Conservation (phyloP, 345 rosid genomes). For the Hibiscus trionum region DNA sequence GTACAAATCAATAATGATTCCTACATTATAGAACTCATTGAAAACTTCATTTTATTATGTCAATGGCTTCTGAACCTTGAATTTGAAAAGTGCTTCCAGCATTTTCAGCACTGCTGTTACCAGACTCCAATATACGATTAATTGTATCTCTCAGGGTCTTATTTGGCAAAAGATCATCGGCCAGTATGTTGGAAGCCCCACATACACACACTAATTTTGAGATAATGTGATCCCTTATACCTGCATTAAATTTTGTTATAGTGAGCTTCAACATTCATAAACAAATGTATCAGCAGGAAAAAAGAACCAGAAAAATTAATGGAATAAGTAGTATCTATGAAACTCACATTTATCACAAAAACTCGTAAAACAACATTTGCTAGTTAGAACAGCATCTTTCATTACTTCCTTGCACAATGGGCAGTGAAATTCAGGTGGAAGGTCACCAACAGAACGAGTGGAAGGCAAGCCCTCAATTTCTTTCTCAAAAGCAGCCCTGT, state of each 20-base stretch:
- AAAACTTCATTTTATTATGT: constrained; percentile 3
- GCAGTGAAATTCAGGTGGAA: constrained; percentile 94
- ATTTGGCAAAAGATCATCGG: constrained; percentile 95
- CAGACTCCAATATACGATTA: constrained; percentile 86
- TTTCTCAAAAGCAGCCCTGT: constrained; percentile 96
- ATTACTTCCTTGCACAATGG: constrained; percentile 92
- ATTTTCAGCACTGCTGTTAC: constrained; percentile 79
- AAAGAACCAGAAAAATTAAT: neutral
- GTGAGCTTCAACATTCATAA: constrained; percentile 5
- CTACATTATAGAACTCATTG: constrained; percentile 11
- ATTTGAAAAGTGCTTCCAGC: constrained; percentile 74
- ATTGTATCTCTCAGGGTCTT: constrained; percentile 92
- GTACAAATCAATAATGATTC: constrained; percentile 8
- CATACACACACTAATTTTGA: constrained; percentile 74
- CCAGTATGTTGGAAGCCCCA: constrained; percentile 74
- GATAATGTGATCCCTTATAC: constrained; percentile 81
- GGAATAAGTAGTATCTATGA: neutral
- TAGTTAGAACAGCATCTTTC: constrained; percentile 90
- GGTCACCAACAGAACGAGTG: constrained; percentile 80
- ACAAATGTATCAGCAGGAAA: neutral
- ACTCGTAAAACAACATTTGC: constrained; percentile 87
- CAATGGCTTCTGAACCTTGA: constrained; percentile 53
- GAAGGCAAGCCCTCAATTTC: constrained; percentile 93
- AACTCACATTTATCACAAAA: constrained; percentile 79
- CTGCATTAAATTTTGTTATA: constrained; percentile 30